phyloP scores from a whole-genome alignment of 2,329 filamentous ascomycete genomes.

The Pseudocercospora fuligena region DNA sequence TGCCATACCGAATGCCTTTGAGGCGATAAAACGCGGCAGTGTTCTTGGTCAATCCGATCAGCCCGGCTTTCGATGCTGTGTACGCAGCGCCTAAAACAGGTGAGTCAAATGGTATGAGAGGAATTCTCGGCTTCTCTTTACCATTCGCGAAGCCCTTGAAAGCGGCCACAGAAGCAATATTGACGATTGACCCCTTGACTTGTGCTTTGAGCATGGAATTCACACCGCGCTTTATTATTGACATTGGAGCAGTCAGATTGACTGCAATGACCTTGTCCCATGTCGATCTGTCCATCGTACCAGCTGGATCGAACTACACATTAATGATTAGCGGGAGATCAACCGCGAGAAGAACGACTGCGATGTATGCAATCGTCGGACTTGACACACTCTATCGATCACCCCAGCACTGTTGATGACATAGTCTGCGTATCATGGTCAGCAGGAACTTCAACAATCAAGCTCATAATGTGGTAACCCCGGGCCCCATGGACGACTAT shows the following conservation, averaged over 20 bases:
- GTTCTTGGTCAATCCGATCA: constrained; percentile 61
- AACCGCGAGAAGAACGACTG: not conserved
- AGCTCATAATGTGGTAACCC: no score
- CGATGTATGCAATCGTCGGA: not conserved
- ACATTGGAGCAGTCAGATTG: constrained; percentile 61
- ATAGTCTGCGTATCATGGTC: constrained; percentile 21
- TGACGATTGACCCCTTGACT: constrained; percentile 57
- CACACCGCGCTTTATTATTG: constrained; percentile 59
- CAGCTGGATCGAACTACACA: constrained; percentile 56
- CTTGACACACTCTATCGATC: constrained; percentile 50
- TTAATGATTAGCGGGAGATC: not conserved
- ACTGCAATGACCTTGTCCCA: constrained; percentile 62
- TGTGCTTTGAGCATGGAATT: constrained; percentile 52
- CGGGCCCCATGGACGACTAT: no score
- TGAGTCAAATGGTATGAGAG: no score
- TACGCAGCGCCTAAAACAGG: constrained; percentile 43
- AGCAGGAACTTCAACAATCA: not conserved
- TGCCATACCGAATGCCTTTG: constrained; percentile 53
- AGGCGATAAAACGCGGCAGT: constrained; percentile 61
- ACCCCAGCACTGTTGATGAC: constrained; percentile 62
- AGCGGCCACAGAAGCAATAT: constrained; percentile 57
- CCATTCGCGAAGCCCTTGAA: constrained; percentile 49
- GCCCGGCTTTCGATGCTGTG: constrained; percentile 59
- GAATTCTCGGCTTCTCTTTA: constrained; percentile 30
- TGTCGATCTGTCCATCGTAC: constrained; percentile 49